phyloP scores from a whole-genome alignment of 768 basidiomycete genomes.

The Phylloporus arenicola region DNA sequence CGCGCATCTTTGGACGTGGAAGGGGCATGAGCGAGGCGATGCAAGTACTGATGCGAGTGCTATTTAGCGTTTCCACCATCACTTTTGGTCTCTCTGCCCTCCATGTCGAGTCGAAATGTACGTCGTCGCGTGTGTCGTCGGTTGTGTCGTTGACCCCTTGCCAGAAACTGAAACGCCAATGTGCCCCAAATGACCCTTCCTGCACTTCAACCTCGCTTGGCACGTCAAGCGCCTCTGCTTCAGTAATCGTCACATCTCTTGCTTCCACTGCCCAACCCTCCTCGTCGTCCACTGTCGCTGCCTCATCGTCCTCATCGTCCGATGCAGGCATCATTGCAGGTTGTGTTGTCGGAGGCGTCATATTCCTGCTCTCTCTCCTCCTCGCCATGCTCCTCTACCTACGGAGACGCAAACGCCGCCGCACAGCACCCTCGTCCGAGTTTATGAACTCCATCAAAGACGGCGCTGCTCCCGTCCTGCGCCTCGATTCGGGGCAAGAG shows the following conservation, averaged over 20 bases:
- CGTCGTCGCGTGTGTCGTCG: neutral
- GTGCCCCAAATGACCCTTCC: neutral
- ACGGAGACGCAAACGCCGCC: constrained; percentile 37
- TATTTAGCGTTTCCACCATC: constrained; percentile 6
- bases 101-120: constrained; percentile 7
- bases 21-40: constrained; percentile 21
- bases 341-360: constrained; percentile 44
- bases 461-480: constrained; percentile 23
- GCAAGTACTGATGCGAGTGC: constrained; percentile 10
- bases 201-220: neutral
- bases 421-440: constrained; percentile 55
- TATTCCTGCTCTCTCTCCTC: constrained; percentile 33
- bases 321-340: constrained; percentile 49
- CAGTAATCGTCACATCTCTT: no score
- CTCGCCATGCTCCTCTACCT: constrained; percentile 36
- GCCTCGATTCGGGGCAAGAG: constrained; percentile 21
- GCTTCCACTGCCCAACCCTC: neutral
- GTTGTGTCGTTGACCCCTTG: constrained; percentile 2
- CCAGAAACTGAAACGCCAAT: constrained; percentile 2
- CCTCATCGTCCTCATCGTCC: constrained; percentile 13
- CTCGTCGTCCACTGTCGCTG: constrained; percentile 1
- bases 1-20: constrained; percentile 46
- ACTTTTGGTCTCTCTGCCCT: neutral
- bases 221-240: neutral
- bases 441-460: constrained; percentile 37